These are phyloP conservation scores for Euptelea pleiosperma DNA, from an alignment of 164 flowering plant genomes.

Conservation along the genomic window DNA sequence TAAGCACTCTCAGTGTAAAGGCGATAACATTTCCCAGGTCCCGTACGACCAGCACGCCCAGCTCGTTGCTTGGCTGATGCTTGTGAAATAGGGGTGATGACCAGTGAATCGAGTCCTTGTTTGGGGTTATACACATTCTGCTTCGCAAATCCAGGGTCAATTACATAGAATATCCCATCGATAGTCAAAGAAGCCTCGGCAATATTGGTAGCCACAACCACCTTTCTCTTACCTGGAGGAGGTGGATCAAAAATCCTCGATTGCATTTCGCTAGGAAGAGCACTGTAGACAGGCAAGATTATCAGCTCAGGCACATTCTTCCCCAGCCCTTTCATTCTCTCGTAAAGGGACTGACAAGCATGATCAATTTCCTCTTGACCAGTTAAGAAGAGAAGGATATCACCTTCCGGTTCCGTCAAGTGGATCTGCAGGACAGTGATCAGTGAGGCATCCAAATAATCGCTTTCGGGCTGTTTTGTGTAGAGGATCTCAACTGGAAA, in stretches of 20 bases:
- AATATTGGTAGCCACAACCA: constrained; percentile 85
- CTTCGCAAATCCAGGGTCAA: constrained; percentile 87
- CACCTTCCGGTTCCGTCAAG: constrained; percentile 86
- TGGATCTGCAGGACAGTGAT: constrained; percentile 85
- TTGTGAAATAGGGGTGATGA: constrained; percentile 76
- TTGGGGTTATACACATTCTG: constrained; percentile 80
- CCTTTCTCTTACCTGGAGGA: constrained; percentile 84
- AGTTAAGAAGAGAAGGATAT: constrained; percentile 72
- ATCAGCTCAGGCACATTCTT: constrained; percentile 78
- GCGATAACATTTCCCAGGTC: constrained; percentile 90
- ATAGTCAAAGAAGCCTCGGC: constrained; percentile 89
- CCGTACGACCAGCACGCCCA: constrained; percentile 93
- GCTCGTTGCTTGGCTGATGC: constrained; percentile 92
- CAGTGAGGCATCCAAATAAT: constrained; percentile 73
- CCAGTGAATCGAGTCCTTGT: constrained; percentile 72
- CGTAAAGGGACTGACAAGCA: constrained; percentile 76
- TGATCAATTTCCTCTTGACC: constrained; percentile 89
- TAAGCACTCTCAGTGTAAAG: constrained; percentile 89
- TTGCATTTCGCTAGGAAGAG: constrained; percentile 86
- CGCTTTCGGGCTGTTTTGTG: constrained; percentile 85
- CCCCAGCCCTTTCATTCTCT: constrained; percentile 80
- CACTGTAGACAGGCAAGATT: constrained; percentile 80
- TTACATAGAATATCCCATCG: constrained; percentile 78
- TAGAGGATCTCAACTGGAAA: constrained; percentile 85
- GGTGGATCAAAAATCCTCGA: constrained; percentile 81